These are phyloP conservation scores for Rhodotorula sp. DNA, from an alignment of 1,284 basidiomycete genomes.

Conservation along the genomic window DNA sequence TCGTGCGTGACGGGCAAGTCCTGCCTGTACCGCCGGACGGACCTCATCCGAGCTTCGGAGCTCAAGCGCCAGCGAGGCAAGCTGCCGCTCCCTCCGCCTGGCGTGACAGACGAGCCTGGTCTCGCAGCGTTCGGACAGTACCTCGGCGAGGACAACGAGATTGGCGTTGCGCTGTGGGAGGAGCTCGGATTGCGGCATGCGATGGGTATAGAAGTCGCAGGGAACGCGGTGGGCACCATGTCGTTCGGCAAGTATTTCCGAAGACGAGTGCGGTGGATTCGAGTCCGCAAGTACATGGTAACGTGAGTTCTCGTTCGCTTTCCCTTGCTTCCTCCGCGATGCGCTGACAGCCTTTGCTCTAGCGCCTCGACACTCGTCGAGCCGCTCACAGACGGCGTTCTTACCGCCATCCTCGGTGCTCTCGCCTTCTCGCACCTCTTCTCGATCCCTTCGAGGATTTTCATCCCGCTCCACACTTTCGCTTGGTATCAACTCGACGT, in stretches of 20 bases:
- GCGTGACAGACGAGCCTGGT: conserved; percentile 51
- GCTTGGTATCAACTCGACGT: conserved; percentile 46
- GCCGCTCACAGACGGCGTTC: conserved; percentile 81
- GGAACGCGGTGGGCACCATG: conserved; percentile 85
- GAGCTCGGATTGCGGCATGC: conserved; percentile 81
- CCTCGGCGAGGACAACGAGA: conserved; percentile 95
- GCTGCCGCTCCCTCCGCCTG: conserved; percentile 1
- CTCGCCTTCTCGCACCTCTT: conserved; percentile 59
- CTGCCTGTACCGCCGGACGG: conserved; percentile 86
- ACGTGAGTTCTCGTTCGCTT: conserved; percentile 47
- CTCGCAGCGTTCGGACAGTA: conserved; percentile 77
- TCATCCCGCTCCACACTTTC: conserved; percentile 40
- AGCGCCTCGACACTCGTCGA: conserved; percentile 73
- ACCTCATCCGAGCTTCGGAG: conserved; percentile 61
- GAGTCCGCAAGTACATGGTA: conserved; percentile 89
- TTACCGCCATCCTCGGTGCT: conserved; percentile 65
- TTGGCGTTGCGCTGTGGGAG: conserved; percentile 83
- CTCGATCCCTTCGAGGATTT: conserved; percentile 34
- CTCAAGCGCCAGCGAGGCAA: conserved; percentile 29
- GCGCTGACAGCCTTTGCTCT: background rate
- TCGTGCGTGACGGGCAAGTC: conserved; percentile 98
- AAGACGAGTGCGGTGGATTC: conserved; percentile 87
- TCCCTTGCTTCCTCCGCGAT: background rate
- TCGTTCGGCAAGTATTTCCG: conserved; percentile 73
- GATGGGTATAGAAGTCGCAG: conserved; percentile 80